Conservation (phyloP, 176 grass and related monocot genomes). For the Phyllostachys edulis region DNA sequence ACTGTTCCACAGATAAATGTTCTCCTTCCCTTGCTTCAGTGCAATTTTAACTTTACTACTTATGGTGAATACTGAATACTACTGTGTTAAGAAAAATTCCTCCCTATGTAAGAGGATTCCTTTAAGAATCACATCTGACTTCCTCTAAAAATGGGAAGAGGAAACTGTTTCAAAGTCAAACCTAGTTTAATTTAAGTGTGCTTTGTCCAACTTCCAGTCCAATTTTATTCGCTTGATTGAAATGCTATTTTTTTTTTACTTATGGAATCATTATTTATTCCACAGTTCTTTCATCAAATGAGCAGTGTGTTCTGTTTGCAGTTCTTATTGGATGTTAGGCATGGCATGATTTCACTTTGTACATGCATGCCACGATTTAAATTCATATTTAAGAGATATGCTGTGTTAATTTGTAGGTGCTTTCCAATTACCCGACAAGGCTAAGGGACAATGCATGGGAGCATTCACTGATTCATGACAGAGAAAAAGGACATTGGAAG, state of each 20-base stretch:
- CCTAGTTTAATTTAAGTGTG: constrained; percentile 16
- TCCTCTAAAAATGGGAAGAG: neutral
- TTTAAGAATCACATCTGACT: neutral
- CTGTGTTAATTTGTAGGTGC: constrained; percentile 30
- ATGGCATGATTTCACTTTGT: neutral
- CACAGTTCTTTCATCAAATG: neutral
- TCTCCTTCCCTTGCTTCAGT: neutral
- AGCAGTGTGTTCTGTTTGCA: constrained; percentile 1
- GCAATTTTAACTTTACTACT: constrained; percentile 9
- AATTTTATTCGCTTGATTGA: neutral
- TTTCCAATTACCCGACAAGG: constrained; percentile 3
- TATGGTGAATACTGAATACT: neutral
- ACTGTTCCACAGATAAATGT: neutral
- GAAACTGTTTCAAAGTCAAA: neutral
- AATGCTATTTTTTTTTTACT: neutral
- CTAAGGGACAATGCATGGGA: constrained; percentile 41
- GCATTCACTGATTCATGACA: constrained; percentile 47
- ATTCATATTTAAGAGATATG: neutral
- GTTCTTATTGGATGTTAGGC: constrained; percentile 5
- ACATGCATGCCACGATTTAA: constrained; percentile 15
- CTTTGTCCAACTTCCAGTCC: constrained; percentile 1
- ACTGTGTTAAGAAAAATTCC: neutral
- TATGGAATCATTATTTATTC: neutral
- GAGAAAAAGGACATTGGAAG: constrained; percentile 41
- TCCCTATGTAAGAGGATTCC: neutral